phyloP scores from a whole-genome alignment of 306 rosid genomes.

The Fragaria ananassa region DNA sequence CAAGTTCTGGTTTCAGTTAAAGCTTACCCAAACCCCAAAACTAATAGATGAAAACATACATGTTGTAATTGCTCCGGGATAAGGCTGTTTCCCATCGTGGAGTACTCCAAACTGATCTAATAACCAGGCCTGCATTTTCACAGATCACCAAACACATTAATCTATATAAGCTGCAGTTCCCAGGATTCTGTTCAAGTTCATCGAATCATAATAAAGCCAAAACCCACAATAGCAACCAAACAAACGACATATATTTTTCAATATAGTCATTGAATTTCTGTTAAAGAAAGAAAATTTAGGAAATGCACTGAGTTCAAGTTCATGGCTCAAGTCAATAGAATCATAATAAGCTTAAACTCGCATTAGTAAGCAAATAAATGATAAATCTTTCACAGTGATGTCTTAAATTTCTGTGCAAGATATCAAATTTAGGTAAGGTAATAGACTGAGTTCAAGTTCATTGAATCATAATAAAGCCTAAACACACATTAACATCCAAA shows the following conservation, averaged over 20 bases:
- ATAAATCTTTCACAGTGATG: not conserved
- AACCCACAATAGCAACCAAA: not conserved
- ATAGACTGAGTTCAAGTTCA: not conserved
- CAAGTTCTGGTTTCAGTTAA: not conserved
- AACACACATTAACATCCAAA: not conserved
- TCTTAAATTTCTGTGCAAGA: not conserved
- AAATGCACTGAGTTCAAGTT: too few species aligned
- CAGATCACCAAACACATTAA: not conserved
- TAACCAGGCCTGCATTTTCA: constrained; percentile 67
- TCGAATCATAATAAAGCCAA: not conserved
- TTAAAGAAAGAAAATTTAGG: not conserved
- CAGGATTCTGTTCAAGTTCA: not conserved
- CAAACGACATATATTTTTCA: not conserved
- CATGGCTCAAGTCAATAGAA: too few species aligned
- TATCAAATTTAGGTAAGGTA: too few species aligned
- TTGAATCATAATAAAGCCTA: not conserved
- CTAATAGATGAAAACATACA: constrained; percentile 38
- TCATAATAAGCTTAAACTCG: not conserved
- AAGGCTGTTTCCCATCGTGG: constrained; percentile 92
- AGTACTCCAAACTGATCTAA: constrained; percentile 96
- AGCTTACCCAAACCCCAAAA: constrained; percentile 14
- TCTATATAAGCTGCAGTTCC: not conserved
- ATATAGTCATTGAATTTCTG: not conserved
- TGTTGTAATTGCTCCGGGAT: constrained; percentile 75
- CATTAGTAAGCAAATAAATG: too few species aligned